These are phyloP conservation scores for Podospora pseudopauciseta DNA, from an alignment of 495 filamentous ascomycete genomes.

Conservation along the genomic window DNA sequence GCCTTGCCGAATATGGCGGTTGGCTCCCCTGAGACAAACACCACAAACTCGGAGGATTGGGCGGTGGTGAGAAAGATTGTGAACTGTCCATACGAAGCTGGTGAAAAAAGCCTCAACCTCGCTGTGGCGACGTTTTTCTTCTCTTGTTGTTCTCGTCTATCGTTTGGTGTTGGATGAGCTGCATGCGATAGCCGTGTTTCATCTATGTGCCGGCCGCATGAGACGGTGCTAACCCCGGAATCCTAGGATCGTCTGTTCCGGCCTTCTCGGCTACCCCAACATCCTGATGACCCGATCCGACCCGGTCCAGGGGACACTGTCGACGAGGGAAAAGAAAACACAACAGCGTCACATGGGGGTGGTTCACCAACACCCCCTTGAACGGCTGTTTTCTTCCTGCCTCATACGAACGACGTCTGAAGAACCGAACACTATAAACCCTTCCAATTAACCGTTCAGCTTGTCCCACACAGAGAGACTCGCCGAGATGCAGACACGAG, in stretches of 20 bases:
- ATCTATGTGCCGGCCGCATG: slow-evolving; percentile 8
- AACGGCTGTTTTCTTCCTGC: not conserved
- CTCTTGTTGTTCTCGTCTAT: not conserved
- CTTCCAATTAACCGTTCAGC: not conserved
- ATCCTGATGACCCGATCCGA: not conserved
- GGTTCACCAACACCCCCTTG: not conserved
- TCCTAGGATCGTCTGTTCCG: not conserved
- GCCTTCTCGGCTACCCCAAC: not conserved
- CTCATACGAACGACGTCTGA: not conserved
- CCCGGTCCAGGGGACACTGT: not conserved
- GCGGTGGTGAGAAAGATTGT: not conserved
- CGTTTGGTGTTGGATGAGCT: slow-evolving; percentile 8
- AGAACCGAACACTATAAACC: not conserved
- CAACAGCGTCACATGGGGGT: slow-evolving; percentile 1
- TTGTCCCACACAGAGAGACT: not conserved
- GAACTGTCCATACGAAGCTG: not conserved
- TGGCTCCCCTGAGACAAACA: slow-evolving; percentile 24
- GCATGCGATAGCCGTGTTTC: slow-evolving; percentile 11
- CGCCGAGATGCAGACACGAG: slow-evolving; percentile 16
- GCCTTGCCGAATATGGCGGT: slow-evolving; percentile 7
- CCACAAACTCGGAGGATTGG: not conserved
- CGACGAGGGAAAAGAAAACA: not conserved
- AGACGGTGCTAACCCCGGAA: slow-evolving; percentile 1
- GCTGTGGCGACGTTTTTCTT: not conserved
- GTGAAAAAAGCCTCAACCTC: not conserved